These are phyloP conservation scores for Gossypium sturtianum DNA, from an alignment of 345 rosid species.

Conservation along the genomic window DNA sequence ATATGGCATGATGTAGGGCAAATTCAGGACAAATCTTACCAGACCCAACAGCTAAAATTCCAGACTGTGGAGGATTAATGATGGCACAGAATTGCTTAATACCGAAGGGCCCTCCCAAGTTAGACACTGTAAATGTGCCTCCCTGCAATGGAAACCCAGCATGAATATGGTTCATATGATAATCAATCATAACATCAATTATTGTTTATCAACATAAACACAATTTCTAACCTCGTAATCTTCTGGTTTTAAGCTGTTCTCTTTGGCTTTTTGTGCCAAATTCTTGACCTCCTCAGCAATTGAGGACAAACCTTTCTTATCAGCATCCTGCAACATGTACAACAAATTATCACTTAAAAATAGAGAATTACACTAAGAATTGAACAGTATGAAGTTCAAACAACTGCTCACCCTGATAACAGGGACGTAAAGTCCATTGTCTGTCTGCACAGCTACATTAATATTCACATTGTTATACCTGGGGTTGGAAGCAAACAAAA, in stretches of 20 bases:
- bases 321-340: constrained; percentile 64
- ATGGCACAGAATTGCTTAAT: constrained; percentile 93
- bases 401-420: constrained; percentile 71
- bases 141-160: constrained; percentile 49
- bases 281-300: constrained; percentile 75
- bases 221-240: constrained; percentile 71
- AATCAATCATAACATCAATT: background rate
- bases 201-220: background rate
- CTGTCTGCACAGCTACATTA: constrained; percentile 96
- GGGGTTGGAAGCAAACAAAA: constrained; percentile 13
- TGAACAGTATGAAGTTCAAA: background rate
- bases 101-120: constrained; percentile 98
- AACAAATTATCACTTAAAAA: background rate
- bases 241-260: constrained; percentile 90
- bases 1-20: background rate
- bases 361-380: background rate
- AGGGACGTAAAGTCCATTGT: constrained; percentile 94
- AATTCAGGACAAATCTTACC: constrained; percentile 37
- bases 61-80: constrained; percentile 93
- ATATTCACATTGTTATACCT: constrained; percentile 87
- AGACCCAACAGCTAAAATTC: constrained; percentile 90
- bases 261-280: constrained; percentile 90
- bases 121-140: constrained; percentile 92
- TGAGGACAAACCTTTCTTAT: constrained; percentile 85
- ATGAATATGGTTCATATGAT: constrained; percentile 2